A percentile compares a stretch with the other conserved stretches of the same genome.
phyloP scores from a whole-genome alignment of 495 filamentous ascomycete genomes.

The Venustampulla echinocandica region DNA sequence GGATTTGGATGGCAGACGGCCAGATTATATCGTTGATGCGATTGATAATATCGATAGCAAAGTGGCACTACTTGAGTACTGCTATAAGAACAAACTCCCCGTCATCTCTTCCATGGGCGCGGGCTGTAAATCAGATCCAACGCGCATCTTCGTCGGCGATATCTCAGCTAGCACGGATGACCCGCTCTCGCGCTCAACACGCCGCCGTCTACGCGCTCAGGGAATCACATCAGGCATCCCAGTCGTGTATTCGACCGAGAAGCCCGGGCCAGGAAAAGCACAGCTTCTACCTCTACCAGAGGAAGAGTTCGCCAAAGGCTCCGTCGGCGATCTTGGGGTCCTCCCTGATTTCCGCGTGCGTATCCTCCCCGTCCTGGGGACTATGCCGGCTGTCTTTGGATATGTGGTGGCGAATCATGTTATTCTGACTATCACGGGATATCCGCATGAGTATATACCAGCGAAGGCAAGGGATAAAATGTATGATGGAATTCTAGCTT shows the following conservation, averaged over 20 bases:
- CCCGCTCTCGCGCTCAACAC: constrained; percentile 74
- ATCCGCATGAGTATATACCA: constrained; percentile 74
- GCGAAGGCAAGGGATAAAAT: constrained; percentile 82
- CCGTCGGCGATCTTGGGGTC: constrained; percentile 76
- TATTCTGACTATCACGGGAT: constrained; percentile 74
- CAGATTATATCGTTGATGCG: constrained; percentile 87
- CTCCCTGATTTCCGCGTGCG: constrained; percentile 88
- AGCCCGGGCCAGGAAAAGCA: constrained; percentile 84
- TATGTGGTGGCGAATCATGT: constrained; percentile 85
- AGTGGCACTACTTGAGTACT: constrained; percentile 84
- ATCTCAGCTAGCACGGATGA: constrained; percentile 87
- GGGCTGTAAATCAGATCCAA: constrained; percentile 95
- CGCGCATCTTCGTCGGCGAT: constrained; percentile 82
- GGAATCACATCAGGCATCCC: constrained; percentile 82
- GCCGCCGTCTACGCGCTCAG: constrained; percentile 65
- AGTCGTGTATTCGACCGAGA: constrained; percentile 89
- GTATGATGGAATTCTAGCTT: constrained; percentile 70
- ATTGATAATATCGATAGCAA: constrained; percentile 99
- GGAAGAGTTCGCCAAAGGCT: constrained; percentile 82
- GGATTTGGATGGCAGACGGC: constrained; percentile 39
- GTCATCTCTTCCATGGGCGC: constrained; percentile 96
- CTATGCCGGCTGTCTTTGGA: constrained; percentile 95
- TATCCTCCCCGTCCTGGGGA: constrained; percentile 89
- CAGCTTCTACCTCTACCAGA: constrained; percentile 77
- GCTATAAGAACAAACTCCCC: constrained; percentile 59